phyloP scores from a whole-genome alignment of 192 early-diverging fungal genomes.

The Gryganskiella cystojenkinii region DNA sequence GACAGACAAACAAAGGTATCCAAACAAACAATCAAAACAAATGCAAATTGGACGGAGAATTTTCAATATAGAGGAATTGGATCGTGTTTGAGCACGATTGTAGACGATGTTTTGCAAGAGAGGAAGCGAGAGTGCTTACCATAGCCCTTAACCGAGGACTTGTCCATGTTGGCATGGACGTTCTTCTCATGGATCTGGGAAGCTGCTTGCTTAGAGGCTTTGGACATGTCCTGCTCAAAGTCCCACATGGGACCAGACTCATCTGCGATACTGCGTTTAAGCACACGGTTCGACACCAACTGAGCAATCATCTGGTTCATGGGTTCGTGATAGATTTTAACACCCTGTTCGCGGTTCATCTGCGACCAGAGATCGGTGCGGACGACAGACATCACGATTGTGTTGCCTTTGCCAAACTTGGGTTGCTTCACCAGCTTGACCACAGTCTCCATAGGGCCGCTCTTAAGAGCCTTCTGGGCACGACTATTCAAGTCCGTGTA shows the following conservation, averaged over 20 bases:
- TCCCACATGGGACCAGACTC: slow-evolving; percentile 45
- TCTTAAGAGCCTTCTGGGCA: slow-evolving; percentile 8
- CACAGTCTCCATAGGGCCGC: slow-evolving; percentile 26
- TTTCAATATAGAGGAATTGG: no score
- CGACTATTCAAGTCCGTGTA: slow-evolving; percentile 1
- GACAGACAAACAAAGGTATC: neutral
- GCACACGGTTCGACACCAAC: neutral
- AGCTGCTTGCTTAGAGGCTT: slow-evolving; percentile 7
- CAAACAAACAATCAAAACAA: neutral
- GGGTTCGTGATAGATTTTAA: slow-evolving; percentile 18
- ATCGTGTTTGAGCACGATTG: no score
- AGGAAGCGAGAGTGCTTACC: slow-evolving; percentile 6
- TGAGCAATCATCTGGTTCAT: slow-evolving; percentile 17
- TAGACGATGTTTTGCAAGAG: no score
- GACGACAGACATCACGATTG: slow-evolving; percentile 14
- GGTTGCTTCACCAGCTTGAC: slow-evolving; percentile 45
- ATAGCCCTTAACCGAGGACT: slow-evolving; percentile 34
- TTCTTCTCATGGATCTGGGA: neutral
- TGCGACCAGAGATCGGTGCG: slow-evolving; percentile 37
- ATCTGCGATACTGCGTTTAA: slow-evolving; percentile 31
- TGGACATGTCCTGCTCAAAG: slow-evolving; percentile 25
- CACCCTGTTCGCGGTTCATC: slow-evolving; percentile 37
- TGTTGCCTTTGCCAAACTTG: slow-evolving; percentile 15
- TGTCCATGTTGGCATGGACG: slow-evolving; percentile 31
- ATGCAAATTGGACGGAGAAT: no score